A percentile compares a stretch with the other conserved stretches of the same genome.
These are phyloP conservation scores for Ustulina deusta DNA, from an alignment of 2,329 filamentous ascomycete genomes.

Conservation along the genomic window DNA sequence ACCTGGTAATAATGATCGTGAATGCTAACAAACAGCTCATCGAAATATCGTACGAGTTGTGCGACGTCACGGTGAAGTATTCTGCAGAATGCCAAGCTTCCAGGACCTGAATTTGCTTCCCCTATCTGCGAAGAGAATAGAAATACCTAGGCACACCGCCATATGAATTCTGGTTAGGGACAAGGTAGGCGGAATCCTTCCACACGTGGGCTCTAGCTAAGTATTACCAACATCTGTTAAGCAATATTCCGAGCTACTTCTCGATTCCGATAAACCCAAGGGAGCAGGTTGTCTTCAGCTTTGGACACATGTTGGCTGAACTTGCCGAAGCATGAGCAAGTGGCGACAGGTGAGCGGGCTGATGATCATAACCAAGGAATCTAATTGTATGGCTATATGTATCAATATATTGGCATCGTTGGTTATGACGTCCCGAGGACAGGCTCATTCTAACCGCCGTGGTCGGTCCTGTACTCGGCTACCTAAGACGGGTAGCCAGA, in stretches of 20 bases:
- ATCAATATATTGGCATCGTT: constrained; percentile 9
- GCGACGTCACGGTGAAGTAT: constrained; percentile 22
- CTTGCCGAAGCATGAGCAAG: background rate
- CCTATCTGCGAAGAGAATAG: background rate
- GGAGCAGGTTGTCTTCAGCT: constrained; percentile 3
- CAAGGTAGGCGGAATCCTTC: constrained; percentile 10
- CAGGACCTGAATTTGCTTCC: constrained; percentile 14
- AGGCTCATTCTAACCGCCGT: constrained; percentile 17
- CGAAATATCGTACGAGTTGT: constrained; percentile 23
- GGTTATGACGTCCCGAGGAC: constrained; percentile 1
- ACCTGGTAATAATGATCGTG: constrained; percentile 2
- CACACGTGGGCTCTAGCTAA: background rate
- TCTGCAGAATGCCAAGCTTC: constrained; percentile 21
- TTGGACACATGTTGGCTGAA: constrained; percentile 2
- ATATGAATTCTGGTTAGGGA: background rate
- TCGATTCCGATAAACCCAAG: constrained; percentile 12
- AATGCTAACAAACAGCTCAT: constrained; percentile 21
- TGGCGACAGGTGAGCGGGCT: constrained; percentile 5
- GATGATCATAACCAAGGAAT: constrained; percentile 19
- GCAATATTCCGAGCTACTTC: background rate
- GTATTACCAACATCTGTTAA: constrained; percentile 15
- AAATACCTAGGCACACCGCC: constrained; percentile 22
- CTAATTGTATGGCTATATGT: constrained; percentile 17
- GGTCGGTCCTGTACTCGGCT: background rate
- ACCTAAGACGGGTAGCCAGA: constrained; percentile 1